Conservation (phyloP, 257 asterid genomes). For the Capsicum pubescens region DNA sequence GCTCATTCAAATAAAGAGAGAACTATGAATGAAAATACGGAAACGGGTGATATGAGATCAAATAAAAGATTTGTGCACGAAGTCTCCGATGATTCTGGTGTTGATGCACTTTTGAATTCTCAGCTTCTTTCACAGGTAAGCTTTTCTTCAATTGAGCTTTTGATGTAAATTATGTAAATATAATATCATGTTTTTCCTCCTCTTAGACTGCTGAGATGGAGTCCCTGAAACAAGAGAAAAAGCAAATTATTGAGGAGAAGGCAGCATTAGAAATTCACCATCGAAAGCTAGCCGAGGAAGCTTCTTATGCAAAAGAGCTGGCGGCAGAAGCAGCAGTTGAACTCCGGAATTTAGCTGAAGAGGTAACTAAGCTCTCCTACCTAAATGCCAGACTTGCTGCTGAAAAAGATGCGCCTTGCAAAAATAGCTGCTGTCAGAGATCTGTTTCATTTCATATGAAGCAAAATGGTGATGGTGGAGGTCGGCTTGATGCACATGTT, state of each 20-base stretch:
- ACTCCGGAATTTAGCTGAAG: slow-evolving; percentile 81
- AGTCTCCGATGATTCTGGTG: slow-evolving; percentile 45
- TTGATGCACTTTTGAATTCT: slow-evolving; percentile 50
- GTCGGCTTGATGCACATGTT: slow-evolving; percentile 41
- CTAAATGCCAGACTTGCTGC: slow-evolving; percentile 66
- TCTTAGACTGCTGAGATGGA: slow-evolving; percentile 76
- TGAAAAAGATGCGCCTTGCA: slow-evolving; percentile 46
- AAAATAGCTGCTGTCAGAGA: slow-evolving; percentile 56
- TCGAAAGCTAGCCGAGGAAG: slow-evolving; percentile 69
- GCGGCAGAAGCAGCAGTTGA: slow-evolving; percentile 90
- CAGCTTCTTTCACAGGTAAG: slow-evolving; percentile 67
- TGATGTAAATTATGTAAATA: background rate
- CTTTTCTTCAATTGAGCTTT: slow-evolving; percentile 25
- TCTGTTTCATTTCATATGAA: slow-evolving; percentile 41
- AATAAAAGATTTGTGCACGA: slow-evolving; percentile 47
- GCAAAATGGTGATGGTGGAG: slow-evolving; percentile 43
- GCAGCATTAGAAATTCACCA: slow-evolving; percentile 62
- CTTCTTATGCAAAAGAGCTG: slow-evolving; percentile 77
- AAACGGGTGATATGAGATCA: slow-evolving; percentile 57
- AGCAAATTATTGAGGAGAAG: slow-evolving; percentile 59
- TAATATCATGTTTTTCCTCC: slow-evolving; percentile 8
- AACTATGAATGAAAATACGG: slow-evolving; percentile 54
- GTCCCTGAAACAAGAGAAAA: slow-evolving; percentile 71
- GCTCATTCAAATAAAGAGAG: slow-evolving; percentile 48
- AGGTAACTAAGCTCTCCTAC: slow-evolving; percentile 80